Percentiles rank a stretch among this genome's conserved stretches.
Conservation (phyloP, 768 basidiomycete genomes). For the Lactarius vividus region DNA sequence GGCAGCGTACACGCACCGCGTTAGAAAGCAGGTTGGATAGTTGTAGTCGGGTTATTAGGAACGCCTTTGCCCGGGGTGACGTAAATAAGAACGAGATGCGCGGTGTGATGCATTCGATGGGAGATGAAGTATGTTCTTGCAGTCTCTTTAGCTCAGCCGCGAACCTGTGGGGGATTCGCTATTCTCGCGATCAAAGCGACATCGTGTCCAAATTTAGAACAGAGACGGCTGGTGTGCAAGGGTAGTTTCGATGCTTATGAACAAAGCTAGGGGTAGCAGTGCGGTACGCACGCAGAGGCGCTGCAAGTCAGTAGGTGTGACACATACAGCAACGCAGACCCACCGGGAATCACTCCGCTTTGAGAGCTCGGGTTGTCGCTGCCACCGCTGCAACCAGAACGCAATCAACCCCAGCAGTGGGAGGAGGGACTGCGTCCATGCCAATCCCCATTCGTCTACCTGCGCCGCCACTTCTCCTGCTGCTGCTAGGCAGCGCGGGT, state of each 20-base stretch:
- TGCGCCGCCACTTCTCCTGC: too few relatives aligned
- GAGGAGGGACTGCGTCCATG: too few relatives aligned
- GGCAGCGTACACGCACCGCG: constrained; percentile 36
- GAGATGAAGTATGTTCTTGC: constrained; percentile 30
- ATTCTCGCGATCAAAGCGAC: constrained; percentile 41
- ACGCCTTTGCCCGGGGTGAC: constrained; percentile 36
- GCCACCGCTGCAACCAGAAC: too few relatives aligned
- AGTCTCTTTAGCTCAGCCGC: constrained; percentile 36
- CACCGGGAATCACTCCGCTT: too few relatives aligned
- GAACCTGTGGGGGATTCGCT: constrained; percentile 11
- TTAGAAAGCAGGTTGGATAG: constrained; percentile 36
- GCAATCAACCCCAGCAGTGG: too few relatives aligned
- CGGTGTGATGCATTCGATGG: too few relatives aligned
- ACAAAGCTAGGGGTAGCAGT: background rate
- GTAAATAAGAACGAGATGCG: background rate
- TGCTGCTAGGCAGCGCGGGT: too few relatives aligned
- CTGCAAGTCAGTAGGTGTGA: constrained; percentile 26
- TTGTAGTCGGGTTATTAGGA: constrained; percentile 30
- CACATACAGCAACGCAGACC: background rate
- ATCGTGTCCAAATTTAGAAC: constrained; percentile 40
- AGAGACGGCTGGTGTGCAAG: constrained; percentile 33
- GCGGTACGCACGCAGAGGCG: constrained; percentile 39
- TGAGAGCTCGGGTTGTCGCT: too few relatives aligned
- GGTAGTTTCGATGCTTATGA: background rate
- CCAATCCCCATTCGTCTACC: too few relatives aligned